phyloP scores from a whole-genome alignment of 2,329 filamentous ascomycete genomes.

The Aspergillus luchuensis region DNA sequence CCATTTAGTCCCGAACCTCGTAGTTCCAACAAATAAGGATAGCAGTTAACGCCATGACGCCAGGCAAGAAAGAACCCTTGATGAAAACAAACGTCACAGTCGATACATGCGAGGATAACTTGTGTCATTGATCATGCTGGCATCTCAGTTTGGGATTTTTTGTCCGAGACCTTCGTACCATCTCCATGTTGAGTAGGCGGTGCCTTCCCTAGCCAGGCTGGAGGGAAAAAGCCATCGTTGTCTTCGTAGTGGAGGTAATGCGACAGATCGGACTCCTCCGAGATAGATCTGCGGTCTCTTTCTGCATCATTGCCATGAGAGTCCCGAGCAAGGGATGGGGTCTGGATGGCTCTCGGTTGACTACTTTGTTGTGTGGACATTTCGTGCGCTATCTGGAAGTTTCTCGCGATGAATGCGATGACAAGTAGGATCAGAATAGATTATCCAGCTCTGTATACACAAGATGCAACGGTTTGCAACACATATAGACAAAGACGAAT shows the following conservation, averaged over 20 bases:
- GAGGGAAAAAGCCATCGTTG: constrained; percentile 39
- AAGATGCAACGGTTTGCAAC: too few species aligned
- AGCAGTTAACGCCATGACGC: too few species aligned
- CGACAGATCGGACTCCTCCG: constrained; percentile 25
- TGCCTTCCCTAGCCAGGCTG: constrained; percentile 30
- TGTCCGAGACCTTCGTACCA: not conserved
- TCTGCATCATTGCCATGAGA: not conserved
- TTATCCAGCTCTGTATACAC: too few species aligned
- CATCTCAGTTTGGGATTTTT: not conserved
- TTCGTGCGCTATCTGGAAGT: not conserved
- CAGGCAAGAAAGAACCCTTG: too few species aligned
- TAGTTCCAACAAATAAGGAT: too few species aligned
- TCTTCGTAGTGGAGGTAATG: constrained; percentile 41
- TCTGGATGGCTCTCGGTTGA: not conserved
- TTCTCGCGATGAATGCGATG: not conserved
- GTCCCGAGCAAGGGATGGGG: not conserved
- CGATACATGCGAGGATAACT: not conserved
- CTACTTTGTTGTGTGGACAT: constrained; percentile 13
- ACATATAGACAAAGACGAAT: too few species aligned
- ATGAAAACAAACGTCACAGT: not conserved
- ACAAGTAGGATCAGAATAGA: not conserved
- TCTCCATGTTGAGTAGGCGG: not conserved
- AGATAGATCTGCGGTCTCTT: constrained; percentile 8
- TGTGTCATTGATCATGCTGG: not conserved
- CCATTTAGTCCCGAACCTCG: too few species aligned